These are phyloP conservation scores for Mrakia frigida DNA, from an alignment of 768 basidiomycete species.

Conservation along the genomic window DNA sequence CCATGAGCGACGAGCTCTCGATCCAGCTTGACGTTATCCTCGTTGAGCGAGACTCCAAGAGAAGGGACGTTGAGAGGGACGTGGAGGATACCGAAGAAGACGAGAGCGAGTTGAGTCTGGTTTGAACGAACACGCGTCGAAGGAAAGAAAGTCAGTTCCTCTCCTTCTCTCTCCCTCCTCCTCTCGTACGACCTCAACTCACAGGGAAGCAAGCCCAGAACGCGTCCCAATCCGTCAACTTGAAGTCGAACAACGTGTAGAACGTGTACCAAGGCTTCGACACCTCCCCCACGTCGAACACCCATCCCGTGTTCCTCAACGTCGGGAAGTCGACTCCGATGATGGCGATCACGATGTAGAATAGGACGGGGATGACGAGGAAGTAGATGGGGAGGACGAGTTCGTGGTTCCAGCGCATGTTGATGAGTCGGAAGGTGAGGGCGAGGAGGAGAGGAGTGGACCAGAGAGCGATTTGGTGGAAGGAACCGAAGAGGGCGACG, in stretches of 20 bases:
- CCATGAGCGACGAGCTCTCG: constrained; percentile 90
- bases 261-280: constrained; percentile 72
- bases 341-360: constrained; percentile 71
- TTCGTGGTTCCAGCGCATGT: constrained; percentile 73
- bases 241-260: constrained; percentile 59
- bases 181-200: not conserved
- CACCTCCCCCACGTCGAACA: constrained; percentile 66
- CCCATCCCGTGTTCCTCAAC: constrained; percentile 68
- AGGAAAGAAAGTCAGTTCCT: not conserved
- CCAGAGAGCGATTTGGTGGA: constrained; percentile 69
- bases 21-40: constrained; percentile 80
- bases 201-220: constrained; percentile 74
- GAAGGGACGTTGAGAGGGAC: constrained; percentile 61
- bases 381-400: constrained; percentile 70
- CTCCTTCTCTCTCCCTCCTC: not conserved
- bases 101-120: constrained; percentile 76
- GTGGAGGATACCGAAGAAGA: constrained; percentile 47
- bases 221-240: constrained; percentile 57
- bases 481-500: constrained; percentile 55
- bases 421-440: constrained; percentile 69
- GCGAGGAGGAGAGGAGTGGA: constrained; percentile 70
- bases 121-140: not conserved
- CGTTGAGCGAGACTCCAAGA: constrained; percentile 80
- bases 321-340: constrained; percentile 56
- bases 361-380: constrained; percentile 64